Evolutionary conservation across 1,284 basidiomycete genomes (phyloP).

Genomic region (Exsudoporus floridanus): DNA sequence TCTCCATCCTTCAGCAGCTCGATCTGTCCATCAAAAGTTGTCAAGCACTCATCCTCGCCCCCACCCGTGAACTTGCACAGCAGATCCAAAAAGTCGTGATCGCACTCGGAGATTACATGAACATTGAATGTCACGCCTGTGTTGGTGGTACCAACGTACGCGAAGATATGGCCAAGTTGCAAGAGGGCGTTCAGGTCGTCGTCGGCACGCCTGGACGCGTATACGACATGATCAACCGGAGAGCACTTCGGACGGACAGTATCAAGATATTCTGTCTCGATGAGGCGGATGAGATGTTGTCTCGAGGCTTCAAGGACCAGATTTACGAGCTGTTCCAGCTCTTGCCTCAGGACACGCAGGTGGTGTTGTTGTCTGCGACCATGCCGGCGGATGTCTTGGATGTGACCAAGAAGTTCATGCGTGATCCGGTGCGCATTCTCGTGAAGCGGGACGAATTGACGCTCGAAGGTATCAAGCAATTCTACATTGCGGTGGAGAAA

Average conservation of each 20-base stretch:
- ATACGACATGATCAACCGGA: conserved; percentile 97
- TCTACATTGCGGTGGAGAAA: conserved; percentile 99
- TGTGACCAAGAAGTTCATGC: conserved; percentile 99
- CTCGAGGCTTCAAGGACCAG: conserved; percentile 99
- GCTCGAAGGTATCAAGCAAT: conserved; percentile 98
- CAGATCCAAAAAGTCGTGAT: conserved; percentile 98
- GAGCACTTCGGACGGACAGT: conserved; percentile 90
- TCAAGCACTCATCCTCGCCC: conserved; percentile 92
- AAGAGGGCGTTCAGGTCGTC: conserved; percentile 97
- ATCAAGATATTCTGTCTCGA: conserved; percentile 99
- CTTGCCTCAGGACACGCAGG: conserved; percentile 97
- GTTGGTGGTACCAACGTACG: conserved; percentile 97
- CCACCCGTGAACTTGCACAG: conserved; percentile 92
- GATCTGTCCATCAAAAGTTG: conserved; percentile 92
- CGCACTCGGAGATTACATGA: conserved; percentile 98
- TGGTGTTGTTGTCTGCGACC: conserved; percentile 93
- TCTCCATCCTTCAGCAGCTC: conserved; percentile 91
- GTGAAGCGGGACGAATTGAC: conserved; percentile 99
- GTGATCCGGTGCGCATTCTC: conserved; percentile 95
- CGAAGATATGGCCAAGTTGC: conserved; percentile 97
- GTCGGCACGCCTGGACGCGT: conserved; percentile 97
- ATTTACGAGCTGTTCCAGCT: conserved; percentile 99
- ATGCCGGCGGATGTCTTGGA: conserved; percentile 97
- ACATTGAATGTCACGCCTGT: conserved; percentile 98
- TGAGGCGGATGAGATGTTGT: conserved; percentile 95